These are phyloP conservation scores for Leccinum pellstonianum DNA, from an alignment of 768 basidiomycete species.

Conservation along the genomic window DNA sequence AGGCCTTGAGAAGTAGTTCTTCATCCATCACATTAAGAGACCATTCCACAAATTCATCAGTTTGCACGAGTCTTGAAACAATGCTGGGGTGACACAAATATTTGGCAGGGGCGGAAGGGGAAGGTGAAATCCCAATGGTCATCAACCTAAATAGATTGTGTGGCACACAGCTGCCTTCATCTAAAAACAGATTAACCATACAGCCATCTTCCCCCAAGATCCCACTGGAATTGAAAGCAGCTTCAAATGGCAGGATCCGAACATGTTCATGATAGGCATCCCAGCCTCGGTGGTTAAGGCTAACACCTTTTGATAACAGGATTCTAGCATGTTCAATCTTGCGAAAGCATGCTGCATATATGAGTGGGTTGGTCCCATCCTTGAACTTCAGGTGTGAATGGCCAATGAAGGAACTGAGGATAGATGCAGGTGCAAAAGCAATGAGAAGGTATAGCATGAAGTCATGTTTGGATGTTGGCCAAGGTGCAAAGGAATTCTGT, in stretches of 20 bases:
- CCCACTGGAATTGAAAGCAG: too few species aligned
- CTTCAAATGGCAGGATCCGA: background rate
- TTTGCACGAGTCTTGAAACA: background rate
- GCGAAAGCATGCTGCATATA: background rate
- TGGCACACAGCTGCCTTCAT: background rate
- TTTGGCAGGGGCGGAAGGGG: too few species aligned
- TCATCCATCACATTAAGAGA: background rate
- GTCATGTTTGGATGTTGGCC: background rate
- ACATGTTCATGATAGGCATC: background rate
- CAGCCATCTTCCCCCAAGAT: background rate
- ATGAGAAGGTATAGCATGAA: background rate
- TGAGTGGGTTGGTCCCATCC: background rate
- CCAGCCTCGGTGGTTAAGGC: background rate
- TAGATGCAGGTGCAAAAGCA: background rate
- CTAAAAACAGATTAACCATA: background rate
- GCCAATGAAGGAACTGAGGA: background rate
- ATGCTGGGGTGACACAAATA: too few species aligned
- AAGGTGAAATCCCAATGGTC: too few species aligned
- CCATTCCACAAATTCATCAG: background rate
- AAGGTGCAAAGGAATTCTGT: accelerated
- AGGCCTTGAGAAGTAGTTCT: background rate
- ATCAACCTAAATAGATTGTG: background rate
- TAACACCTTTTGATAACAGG: background rate
- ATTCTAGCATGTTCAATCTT: background rate
- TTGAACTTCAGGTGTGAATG: background rate